Evolutionary conservation across 2,329 filamentous ascomycete species (phyloP).

Genomic region (Stachybotrys elegans): DNA sequence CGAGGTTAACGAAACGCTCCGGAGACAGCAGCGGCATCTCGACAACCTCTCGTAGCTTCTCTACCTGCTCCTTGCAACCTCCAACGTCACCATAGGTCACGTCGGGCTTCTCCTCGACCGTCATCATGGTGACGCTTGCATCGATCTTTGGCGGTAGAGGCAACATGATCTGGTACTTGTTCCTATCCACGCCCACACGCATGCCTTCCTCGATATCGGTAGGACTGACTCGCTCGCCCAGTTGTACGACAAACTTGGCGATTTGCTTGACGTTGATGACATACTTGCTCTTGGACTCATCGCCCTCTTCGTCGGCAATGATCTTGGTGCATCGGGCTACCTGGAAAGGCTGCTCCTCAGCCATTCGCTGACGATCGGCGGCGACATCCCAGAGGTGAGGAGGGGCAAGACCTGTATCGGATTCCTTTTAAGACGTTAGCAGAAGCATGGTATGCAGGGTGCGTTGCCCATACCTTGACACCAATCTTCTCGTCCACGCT

Average conservation of each 20-base stretch:
- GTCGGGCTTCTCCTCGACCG: conserved; percentile 98
- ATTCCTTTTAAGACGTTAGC: conserved; percentile 62
- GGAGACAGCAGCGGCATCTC: conserved; percentile 97
- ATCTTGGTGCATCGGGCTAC: conserved; percentile 99
- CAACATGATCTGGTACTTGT: conserved; percentile 98
- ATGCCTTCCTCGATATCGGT: conserved; percentile 99
- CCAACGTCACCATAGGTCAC: conserved; percentile 98
- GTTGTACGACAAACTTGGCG: conserved; percentile 97
- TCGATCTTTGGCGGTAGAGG: conserved; percentile 98
- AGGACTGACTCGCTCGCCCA: conserved; percentile 92
- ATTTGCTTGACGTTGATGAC: conserved; percentile 99
- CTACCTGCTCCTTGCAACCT: conserved; percentile 98
- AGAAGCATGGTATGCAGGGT: conserved; percentile 1
- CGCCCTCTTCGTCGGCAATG: conserved; percentile 88
- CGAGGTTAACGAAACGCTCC: conserved; percentile 96
- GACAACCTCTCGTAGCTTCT: conserved; percentile 97
- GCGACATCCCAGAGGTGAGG: conserved; percentile 99
- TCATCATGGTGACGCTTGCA: conserved; percentile 99
- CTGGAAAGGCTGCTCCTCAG: conserved; percentile 94
- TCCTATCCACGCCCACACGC: conserved; percentile 95
- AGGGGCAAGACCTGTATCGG: conserved; percentile 94
- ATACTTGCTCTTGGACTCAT: conserved; percentile 98
- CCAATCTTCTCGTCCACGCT: conserved; percentile 99
- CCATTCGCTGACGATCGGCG: conserved; percentile 96
- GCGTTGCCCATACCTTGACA: conserved; percentile 67